phyloP scores from a whole-genome alignment of 192 early-diverging fungal genomes.

The Coemansia sp. region DNA sequence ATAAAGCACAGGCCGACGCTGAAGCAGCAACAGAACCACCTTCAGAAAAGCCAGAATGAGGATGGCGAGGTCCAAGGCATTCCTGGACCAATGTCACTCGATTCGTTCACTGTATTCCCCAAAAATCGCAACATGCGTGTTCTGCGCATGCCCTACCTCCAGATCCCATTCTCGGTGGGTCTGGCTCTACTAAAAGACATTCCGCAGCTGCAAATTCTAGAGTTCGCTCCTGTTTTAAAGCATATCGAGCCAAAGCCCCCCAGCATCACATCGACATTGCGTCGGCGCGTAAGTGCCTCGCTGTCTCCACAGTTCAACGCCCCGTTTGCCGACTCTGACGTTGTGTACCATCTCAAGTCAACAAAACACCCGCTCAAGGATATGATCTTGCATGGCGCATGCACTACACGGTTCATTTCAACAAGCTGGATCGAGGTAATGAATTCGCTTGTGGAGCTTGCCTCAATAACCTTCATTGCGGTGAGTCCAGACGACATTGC shows the following conservation, averaged over 20 bases:
- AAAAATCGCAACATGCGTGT: conserved; percentile 27
- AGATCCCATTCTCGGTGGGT: conserved; percentile 33
- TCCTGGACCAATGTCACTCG: conserved; percentile 20
- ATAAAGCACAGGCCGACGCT: not conserved
- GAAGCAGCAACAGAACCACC: not conserved
- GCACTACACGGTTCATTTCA: conserved; percentile 41
- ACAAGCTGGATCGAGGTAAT: conserved; percentile 50
- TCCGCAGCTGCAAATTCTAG: conserved; percentile 41
- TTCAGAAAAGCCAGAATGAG: not conserved
- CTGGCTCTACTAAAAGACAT: conserved; percentile 30
- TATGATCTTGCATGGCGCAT: conserved; percentile 44
- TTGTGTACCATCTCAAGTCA: conserved; percentile 28
- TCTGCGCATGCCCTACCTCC: conserved; percentile 40
- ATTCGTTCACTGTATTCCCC: conserved; percentile 29
- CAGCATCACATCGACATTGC: conserved; percentile 33
- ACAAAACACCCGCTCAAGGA: conserved; percentile 43
- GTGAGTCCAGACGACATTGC: conserved; percentile 30
- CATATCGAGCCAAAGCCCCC: conserved; percentile 15
- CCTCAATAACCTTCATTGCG: conserved; percentile 38
- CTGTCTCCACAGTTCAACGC: conserved; percentile 28
- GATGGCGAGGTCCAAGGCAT: not conserved
- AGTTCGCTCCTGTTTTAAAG: conserved; percentile 30
- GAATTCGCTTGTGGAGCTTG: conserved; percentile 33
- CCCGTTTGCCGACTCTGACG: conserved; percentile 40
- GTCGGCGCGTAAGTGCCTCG: conserved; percentile 29